Percentiles rank a stretch among this genome's conserved stretches.
Conservation (phyloP, 257 asterid species). For the Solanum pinnatisectum region DNA sequence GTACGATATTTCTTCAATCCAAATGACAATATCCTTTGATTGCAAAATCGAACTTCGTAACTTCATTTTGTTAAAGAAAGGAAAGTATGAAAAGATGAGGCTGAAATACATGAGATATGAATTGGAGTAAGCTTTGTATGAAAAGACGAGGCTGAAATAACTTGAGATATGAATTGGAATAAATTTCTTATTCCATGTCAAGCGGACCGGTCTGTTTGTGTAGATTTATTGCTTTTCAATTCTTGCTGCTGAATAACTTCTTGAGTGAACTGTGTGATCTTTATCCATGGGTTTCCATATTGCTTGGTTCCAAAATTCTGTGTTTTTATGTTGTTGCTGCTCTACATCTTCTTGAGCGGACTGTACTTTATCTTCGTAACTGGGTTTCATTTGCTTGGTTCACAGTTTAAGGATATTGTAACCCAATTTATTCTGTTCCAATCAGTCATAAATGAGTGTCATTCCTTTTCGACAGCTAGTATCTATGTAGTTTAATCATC, state of each 20-base stretch:
- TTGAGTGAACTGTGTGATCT: neutral
- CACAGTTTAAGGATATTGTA: neutral
- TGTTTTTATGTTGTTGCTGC: neutral
- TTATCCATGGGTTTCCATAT: neutral
- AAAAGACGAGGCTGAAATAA: neutral
- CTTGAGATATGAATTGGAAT: neutral
- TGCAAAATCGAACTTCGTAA: neutral
- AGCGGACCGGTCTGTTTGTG: neutral
- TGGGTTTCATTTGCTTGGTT: neutral
- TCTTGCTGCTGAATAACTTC: neutral
- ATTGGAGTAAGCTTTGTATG: neutral
- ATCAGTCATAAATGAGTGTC: neutral
- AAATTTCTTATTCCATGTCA: neutral
- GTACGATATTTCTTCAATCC: constrained; percentile 18
- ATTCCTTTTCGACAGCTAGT: neutral
- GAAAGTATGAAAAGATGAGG: neutral
- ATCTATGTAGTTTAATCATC: neutral
- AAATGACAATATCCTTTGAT: neutral
- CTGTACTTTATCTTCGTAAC: neutral
- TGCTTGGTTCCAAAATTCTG: neutral
- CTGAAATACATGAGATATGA: neutral
- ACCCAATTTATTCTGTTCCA: neutral
- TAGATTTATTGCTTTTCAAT: neutral
- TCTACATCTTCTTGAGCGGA: neutral
- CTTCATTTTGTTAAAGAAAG: neutral